These are phyloP conservation scores for Trichosporon sp. DNA, from an alignment of 1,284 basidiomycete species.

Conservation along the genomic window DNA sequence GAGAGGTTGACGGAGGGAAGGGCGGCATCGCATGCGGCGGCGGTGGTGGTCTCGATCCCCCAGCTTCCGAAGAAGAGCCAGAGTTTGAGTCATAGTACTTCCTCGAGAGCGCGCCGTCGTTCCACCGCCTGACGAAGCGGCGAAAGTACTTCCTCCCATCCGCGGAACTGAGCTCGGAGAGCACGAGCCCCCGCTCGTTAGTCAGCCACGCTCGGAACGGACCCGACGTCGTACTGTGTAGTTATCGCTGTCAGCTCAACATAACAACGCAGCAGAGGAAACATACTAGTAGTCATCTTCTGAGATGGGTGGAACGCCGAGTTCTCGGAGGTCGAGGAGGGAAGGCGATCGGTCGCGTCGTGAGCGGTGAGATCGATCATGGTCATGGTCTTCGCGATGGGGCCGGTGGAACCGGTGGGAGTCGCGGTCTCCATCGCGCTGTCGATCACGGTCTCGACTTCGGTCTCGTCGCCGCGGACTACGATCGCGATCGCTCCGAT, in stretches of 20 bases:
- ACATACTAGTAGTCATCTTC: slow-evolving; percentile 56
- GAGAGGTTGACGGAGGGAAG: background rate
- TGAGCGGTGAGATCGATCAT: slow-evolving; percentile 7
- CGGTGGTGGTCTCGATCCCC: background rate
- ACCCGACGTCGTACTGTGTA: slow-evolving; percentile 37
- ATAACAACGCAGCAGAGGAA: background rate
- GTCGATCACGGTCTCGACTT: slow-evolving; percentile 17
- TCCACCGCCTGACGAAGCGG: slow-evolving; percentile 56
- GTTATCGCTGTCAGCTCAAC: slow-evolving; percentile 6
- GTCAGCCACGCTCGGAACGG: slow-evolving; percentile 52
- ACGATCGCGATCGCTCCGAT: slow-evolving; percentile 5
- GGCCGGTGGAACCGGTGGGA: slow-evolving; percentile 20
- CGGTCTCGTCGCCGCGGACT: background rate
- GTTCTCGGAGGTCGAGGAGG: slow-evolving; percentile 42
- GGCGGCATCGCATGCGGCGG: background rate
- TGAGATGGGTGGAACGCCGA: slow-evolving; percentile 48
- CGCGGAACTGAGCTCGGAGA: slow-evolving; percentile 51
- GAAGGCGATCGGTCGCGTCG: slow-evolving; percentile 37
- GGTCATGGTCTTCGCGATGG: slow-evolving; percentile 17
- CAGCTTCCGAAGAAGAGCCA: background rate
- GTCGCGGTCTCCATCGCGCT: slow-evolving; percentile 18
- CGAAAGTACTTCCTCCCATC: slow-evolving; percentile 54
- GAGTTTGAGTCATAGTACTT: slow-evolving; percentile 38
- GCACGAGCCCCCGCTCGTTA: slow-evolving; percentile 47
- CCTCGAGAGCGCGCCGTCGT: slow-evolving; percentile 48